Conservation (phyloP, 306 rosid genomes). For the Corylus americana region DNA sequence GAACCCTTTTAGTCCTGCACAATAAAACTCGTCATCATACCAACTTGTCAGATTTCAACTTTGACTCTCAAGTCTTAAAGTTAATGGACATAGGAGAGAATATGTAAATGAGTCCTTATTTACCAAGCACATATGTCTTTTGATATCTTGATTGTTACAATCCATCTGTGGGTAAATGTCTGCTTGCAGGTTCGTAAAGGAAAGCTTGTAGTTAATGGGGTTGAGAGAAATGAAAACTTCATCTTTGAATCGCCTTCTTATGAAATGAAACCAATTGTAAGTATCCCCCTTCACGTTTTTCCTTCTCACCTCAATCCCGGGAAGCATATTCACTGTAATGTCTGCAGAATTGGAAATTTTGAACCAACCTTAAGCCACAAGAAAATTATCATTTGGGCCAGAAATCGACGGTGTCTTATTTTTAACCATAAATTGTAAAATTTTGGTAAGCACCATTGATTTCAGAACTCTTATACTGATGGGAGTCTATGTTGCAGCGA, state of each 20-base stretch:
- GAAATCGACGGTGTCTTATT: not conserved
- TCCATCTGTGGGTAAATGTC: conserved; percentile 7
- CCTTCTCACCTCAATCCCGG: not conserved
- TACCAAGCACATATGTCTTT: not conserved
- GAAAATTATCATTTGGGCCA: not conserved
- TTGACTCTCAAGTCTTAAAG: not conserved
- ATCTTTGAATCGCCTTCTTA: conserved; percentile 77
- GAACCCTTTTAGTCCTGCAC: not conserved
- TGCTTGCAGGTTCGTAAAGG: conserved; percentile 81
- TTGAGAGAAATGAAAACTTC: conserved; percentile 84
- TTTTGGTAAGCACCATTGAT: not conserved
- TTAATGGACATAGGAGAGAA: not conserved
- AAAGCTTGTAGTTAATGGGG: conserved; percentile 85
- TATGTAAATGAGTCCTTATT: conserved; percentile 20
- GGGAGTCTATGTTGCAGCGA: conserved; percentile 44
- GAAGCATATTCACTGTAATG: not conserved
- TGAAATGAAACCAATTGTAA: conserved; percentile 82
- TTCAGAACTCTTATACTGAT: conserved; percentile 21
- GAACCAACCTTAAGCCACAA: not conserved
- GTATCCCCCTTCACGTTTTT: conserved; percentile 28
- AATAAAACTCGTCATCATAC: not conserved
- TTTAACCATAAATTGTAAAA: not conserved
- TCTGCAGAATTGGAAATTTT: not conserved
- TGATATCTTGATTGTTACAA: conserved; percentile 17
- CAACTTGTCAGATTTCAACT: not conserved